Evolutionary conservation across 108 stramenopile species (phyloP).

Genomic region (Nannochloropsis salina): DNA sequence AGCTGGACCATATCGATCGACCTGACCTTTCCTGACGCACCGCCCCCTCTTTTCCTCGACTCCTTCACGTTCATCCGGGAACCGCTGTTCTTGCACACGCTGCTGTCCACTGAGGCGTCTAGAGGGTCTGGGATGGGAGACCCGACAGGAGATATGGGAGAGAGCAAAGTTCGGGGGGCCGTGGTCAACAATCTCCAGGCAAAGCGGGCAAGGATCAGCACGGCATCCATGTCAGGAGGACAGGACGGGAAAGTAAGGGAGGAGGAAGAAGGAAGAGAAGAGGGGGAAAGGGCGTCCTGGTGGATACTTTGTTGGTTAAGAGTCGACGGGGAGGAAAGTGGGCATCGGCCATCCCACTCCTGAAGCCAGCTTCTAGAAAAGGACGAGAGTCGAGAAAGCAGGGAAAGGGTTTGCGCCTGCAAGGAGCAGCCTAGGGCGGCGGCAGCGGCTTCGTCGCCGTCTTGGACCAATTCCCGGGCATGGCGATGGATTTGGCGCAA

Average conservation of each 20-base stretch:
- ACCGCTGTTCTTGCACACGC: background rate
- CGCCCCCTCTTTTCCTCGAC: background rate
- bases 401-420: background rate
- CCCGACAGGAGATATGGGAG: background rate
- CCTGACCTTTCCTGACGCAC: background rate
- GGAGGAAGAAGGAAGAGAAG: background rate
- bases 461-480: background rate
- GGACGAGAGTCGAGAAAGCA: background rate
- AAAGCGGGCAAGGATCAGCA: background rate
- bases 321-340: too few species aligned
- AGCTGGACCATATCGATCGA: background rate
- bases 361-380: background rate
- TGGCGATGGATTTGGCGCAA: background rate
- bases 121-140: background rate
- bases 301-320: too few species aligned
- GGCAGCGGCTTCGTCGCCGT: background rate
- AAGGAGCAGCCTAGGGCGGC: background rate
- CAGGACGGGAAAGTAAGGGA: background rate
- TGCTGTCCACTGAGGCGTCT: background rate
- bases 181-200: background rate
- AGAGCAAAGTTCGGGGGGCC: slow-evolving; percentile 8
- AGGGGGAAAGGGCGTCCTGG: too few species aligned
- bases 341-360: background rate
- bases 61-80: background rate
- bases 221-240: background rate